Evolutionary conservation across 1,284 basidiomycete genomes (phyloP), one percentile per base, ranked within the genome.

Genomic region (Coniophora puteana): DNA sequence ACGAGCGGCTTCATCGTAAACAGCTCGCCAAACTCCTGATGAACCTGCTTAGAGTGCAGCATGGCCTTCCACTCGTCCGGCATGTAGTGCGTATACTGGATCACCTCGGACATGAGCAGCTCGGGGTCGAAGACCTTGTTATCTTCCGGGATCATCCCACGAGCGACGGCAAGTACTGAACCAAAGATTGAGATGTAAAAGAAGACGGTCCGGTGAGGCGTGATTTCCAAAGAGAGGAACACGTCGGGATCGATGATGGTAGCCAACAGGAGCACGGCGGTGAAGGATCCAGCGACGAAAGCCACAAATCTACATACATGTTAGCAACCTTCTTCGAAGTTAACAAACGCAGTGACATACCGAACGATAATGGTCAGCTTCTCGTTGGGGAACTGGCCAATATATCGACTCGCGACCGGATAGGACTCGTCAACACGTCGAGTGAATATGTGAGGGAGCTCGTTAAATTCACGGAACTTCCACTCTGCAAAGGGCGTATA

Each of bases 381-480:
- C 58, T 93, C 93, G 56, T 98, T 98, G 0, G 95, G 95, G 58
- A 96, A 99, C 59, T 98, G 95, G 20, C 92, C 92, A 47, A 97
- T 93, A 62, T 98, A 99, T 72, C 92, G 87, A 61, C 87, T 93
- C 12, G 96, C 91, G 8, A 83, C 69, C 0, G 89, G 90, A 52
- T 95, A 93, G 45, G 89, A 93, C 52, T 89, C 82, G 51, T 93
- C 83, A 38, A 97, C 72, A 39, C 95, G 74, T 31, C 91, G 74
- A 28, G 82, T 76, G 61, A 99, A 99, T 24, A 95, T 71, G 62
- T 99, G 95, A 0, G 93, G 90, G 4, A 99, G 72, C 60, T 99
- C 95, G 61, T 99, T 99, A 72, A 97, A 99, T 62, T 99, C 96
- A 46, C 96, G 79, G 58, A 99, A 99, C 60, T 97, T 98, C 96